phyloP scores from a whole-genome alignment of 768 basidiomycete species.

The Thelephora ganbajun region DNA sequence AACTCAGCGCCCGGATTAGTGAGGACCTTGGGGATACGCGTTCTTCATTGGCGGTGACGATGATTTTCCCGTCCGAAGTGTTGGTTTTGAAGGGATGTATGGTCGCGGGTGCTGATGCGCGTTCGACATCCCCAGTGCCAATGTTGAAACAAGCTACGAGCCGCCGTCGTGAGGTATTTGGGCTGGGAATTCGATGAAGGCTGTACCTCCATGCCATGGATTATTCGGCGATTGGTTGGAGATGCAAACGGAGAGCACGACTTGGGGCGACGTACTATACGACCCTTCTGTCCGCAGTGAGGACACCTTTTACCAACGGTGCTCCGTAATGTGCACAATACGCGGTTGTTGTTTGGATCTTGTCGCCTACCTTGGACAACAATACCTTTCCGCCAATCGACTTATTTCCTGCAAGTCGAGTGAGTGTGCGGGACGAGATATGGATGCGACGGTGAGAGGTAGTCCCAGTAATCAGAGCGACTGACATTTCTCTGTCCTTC shows the following conservation, averaged over 20 bases:
- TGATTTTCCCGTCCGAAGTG: constrained; percentile 57
- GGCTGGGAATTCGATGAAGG: background rate
- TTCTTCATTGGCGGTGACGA: constrained; percentile 56
- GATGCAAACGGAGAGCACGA: background rate
- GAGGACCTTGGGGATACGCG: constrained; percentile 41
- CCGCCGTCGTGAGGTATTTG: background rate
- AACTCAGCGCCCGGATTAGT: constrained; percentile 15
- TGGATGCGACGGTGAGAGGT: too few relatives aligned
- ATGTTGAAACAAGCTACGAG: constrained; percentile 73
- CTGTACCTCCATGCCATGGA: constrained; percentile 78
- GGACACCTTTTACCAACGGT: constrained; percentile 69
- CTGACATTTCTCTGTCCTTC: too few relatives aligned
- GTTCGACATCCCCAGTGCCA: constrained; percentile 78
- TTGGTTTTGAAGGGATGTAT: constrained; percentile 66
- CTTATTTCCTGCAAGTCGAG: too few relatives aligned
- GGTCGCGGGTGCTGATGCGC: constrained; percentile 72
- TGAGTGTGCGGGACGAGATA: too few relatives aligned
- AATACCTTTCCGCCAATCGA: too few relatives aligned
- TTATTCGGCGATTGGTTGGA: constrained; percentile 18
- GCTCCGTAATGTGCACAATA: too few relatives aligned
- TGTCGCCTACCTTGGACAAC: too few relatives aligned
- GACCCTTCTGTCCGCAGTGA: constrained; percentile 65
- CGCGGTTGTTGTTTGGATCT: too few relatives aligned
- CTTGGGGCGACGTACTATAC: constrained; percentile 46
- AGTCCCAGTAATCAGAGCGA: too few relatives aligned